Evolutionary conservation across 331 rosid genomes (phyloP), one percentile per base, ranked within the genome.

Genomic region (Quercus tomentella): DNA sequence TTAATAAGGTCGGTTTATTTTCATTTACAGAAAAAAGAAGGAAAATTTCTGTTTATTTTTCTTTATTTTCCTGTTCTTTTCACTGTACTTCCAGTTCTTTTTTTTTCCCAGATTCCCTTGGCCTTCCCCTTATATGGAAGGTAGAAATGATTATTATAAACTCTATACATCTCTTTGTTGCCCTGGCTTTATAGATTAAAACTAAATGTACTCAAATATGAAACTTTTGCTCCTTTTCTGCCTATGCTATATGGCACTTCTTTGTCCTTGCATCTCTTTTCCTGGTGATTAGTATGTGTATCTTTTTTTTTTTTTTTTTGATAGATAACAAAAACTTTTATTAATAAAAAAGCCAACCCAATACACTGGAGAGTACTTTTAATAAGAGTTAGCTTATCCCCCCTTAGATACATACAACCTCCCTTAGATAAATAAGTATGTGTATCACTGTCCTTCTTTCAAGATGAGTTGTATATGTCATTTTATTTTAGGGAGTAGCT

Each of bases 1-100:
- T 72, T 76, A 69, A 75, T 15, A 72, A 88, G 98, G 97, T 92
- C 71, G 33, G 80, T 82, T 77, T 31, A 25, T 57, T 22, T 57
- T 28, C 14, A 23, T 41, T 41, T 41, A 41, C 45, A 41, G 12
- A 41, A 41, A 41, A 41, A 41, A 41, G 45, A 41, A 41, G 45
- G 45, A 41, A 41, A 41, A 41, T 3, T 41, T 41, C 45, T 41
- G 62, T 54, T 58, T 35, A 30, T 20, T 21, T 60, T 62, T 83
- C 73, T 21, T 28, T 28, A 26, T 16, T n/a, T n/a, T 21, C 45
- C 12, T 33, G n/a, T 68, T 31, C 51, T 56, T 22, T 57, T 28
- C 14, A 20, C 26, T 31, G 21, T 6, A n/a, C 70, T 65, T 30
- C 70, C 70, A 65, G 12, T 60, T 60, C 16, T 26, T 65, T 23